These are phyloP conservation scores for Prosopis cineraria DNA, from an alignment of 306 rosid species.

Conservation along the genomic window DNA sequence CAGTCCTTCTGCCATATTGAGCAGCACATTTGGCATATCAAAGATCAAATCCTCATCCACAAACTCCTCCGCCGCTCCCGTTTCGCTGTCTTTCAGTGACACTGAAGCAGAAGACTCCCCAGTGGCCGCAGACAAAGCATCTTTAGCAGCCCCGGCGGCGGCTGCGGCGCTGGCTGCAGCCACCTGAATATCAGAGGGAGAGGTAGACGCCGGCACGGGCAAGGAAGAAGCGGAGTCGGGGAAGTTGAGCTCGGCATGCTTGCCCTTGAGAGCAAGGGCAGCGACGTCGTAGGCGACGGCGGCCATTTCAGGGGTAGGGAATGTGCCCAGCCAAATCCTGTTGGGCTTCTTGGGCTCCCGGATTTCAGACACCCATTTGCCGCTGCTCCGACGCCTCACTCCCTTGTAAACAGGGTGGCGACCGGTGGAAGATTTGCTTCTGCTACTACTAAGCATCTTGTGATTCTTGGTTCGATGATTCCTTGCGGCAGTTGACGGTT, in stretches of 20 bases:
- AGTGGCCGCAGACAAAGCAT: conserved; percentile 18
- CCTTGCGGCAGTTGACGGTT: conserved; percentile 8
- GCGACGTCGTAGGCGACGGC: conserved; percentile 96
- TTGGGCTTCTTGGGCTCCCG: conserved; percentile 32
- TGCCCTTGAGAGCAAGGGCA: conserved; percentile 85
- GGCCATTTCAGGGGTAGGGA: conserved; percentile 88
- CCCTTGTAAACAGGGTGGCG: conserved; percentile 18
- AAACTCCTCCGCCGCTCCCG: conserved; percentile 40
- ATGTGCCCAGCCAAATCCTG: conserved; percentile 59
- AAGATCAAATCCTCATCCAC: conserved; percentile 88
- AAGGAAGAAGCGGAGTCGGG: conserved; percentile 80
- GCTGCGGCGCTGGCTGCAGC: conserved; percentile 86
- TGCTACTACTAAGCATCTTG: not conserved
- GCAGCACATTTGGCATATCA: conserved; percentile 84
- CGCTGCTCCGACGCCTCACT: conserved; percentile 30
- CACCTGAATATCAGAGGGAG: conserved; percentile 73
- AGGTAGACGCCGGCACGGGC: conserved; percentile 75
- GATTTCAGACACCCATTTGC: conserved; percentile 36
- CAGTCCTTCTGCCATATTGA: conserved; percentile 93
- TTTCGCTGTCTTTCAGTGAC: not conserved
- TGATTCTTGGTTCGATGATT: not conserved
- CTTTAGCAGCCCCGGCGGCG: conserved; percentile 57
- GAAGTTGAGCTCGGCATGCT: conserved; percentile 70
- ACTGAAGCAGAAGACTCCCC: not conserved
- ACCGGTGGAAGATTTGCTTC: not conserved